These are phyloP conservation scores for Barbatosphaeria neglecta DNA, from an alignment of 495 filamentous ascomycete genomes.

Conservation along the genomic window DNA sequence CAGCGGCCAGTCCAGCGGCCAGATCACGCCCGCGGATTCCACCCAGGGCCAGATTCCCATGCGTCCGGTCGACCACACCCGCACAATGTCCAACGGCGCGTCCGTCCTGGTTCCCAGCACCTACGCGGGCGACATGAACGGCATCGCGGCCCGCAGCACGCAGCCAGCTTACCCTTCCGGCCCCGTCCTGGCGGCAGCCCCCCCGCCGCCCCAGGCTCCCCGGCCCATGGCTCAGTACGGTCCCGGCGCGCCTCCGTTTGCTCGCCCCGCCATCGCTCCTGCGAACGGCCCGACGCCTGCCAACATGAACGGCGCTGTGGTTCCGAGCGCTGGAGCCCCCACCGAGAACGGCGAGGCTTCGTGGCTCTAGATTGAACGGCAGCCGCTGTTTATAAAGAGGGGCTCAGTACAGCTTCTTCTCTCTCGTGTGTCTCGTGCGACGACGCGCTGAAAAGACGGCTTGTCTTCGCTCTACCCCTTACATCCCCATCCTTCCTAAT, in stretches of 20 bases:
- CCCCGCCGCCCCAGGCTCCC: conserved; percentile 11
- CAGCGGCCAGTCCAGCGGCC: conserved; percentile 13
- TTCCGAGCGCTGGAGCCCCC: neutral
- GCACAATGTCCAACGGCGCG: conserved; percentile 17
- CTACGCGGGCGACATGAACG: conserved; percentile 17
- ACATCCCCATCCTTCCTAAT: too few relatives aligned
- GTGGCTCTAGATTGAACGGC: conserved; percentile 18
- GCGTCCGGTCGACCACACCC: conserved; percentile 18
- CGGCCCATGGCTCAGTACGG: conserved; percentile 11
- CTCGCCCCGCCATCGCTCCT: neutral
- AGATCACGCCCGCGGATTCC: conserved; percentile 23
- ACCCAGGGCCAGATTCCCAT: conserved; percentile 29
- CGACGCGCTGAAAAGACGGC: neutral
- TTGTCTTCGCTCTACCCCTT: neutral
- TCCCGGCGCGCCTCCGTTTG: conserved; percentile 11
- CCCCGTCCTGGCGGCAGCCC: conserved; percentile 13
- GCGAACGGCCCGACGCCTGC: neutral
- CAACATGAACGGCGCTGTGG: neutral
- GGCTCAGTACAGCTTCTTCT: too few relatives aligned
- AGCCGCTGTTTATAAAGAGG: too few relatives aligned
- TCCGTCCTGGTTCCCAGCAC: conserved; percentile 13
- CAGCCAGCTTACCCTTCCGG: conserved; percentile 15
- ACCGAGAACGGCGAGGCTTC: conserved; percentile 12
- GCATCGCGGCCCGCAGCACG: conserved; percentile 5
- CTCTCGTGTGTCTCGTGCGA: too few relatives aligned